A percentile compares a stretch with the other conserved stretches of the same genome.
Evolutionary conservation across 2,329 filamentous ascomycete genomes (phyloP).

Genomic region (Rhytidhysteron rufulum): DNA sequence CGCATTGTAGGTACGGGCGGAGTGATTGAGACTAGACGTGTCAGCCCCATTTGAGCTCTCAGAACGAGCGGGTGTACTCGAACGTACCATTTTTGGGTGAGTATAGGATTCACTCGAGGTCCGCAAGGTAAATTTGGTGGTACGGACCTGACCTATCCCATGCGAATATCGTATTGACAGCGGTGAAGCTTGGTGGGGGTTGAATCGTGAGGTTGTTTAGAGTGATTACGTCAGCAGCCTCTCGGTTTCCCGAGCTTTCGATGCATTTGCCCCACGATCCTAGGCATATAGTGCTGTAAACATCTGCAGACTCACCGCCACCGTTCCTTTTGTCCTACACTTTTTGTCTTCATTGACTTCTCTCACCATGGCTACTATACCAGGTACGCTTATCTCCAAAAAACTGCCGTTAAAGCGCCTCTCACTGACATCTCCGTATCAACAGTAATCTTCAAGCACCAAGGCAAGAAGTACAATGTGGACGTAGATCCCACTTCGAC

Average conservation of each 20-base stretch:
- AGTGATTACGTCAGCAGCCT: no score
- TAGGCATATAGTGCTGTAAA: constrained; percentile 13
- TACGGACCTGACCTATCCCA: constrained; percentile 21
- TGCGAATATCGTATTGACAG: constrained; percentile 22
- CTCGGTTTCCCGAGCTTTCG: no score
- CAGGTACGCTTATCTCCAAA: no score
- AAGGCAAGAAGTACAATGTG: constrained; percentile 91
- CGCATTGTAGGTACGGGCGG: constrained; percentile 92
- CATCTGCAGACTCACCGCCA: not conserved
- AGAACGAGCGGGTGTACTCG: not conserved
- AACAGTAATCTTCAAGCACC: constrained; percentile 86
- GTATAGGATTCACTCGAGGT: constrained; percentile 16
- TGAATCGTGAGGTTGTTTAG: no score
- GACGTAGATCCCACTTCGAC: constrained; percentile 81
- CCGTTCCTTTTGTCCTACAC: not conserved
- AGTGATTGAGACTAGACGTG: constrained; percentile 80
- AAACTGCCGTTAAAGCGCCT: no score
- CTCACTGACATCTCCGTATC: constrained; percentile 1
- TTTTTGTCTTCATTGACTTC: no score
- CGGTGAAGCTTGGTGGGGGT: not conserved
- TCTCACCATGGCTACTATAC: constrained; percentile 33
- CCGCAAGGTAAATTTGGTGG: constrained; percentile 10
- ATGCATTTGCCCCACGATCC: constrained; percentile 7
- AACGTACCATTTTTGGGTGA: constrained; percentile 24
- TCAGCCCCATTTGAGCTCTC: constrained; percentile 16